These are phyloP conservation scores for Lachnellula subtilissima DNA, from an alignment of 2,329 filamentous ascomycete genomes.

Conservation along the genomic window DNA sequence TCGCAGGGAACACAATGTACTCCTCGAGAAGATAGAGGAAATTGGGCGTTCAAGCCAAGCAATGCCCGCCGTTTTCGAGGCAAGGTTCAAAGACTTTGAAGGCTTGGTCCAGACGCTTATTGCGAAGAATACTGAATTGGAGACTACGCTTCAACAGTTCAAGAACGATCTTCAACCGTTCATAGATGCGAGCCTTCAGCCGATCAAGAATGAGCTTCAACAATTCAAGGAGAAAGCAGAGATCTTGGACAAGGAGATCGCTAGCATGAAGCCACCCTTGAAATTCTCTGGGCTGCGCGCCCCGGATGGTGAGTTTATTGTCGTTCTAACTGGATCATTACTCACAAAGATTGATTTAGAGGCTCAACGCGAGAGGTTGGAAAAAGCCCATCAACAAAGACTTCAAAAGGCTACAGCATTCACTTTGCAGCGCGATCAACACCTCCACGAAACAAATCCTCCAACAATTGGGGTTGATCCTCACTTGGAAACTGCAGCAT, in stretches of 20 bases:
- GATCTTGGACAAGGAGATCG: background rate
- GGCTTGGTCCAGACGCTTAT: background rate
- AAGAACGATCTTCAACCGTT: too few relatives aligned
- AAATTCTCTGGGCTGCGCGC: too few relatives aligned
- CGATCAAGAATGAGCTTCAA: background rate
- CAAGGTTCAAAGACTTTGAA: constrained; percentile 8
- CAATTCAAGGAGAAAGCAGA: background rate
- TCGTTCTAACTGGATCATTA: too few relatives aligned
- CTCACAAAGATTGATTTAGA: too few relatives aligned
- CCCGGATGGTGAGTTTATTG: too few relatives aligned
- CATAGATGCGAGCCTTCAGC: background rate
- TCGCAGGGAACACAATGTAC: constrained; percentile 21
- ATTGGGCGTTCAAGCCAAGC: constrained; percentile 2
- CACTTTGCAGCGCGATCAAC: too few relatives aligned
- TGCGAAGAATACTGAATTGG: background rate
- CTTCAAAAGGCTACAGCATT: too few relatives aligned
- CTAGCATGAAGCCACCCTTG: background rate
- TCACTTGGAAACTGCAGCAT: too few relatives aligned
- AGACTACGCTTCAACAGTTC: background rate
- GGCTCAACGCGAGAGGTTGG: too few relatives aligned
- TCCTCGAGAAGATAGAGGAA: constrained; percentile 16
- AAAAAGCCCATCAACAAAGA: too few relatives aligned
- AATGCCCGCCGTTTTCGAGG: constrained; percentile 2
- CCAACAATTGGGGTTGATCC: too few relatives aligned
- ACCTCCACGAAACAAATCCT: too few relatives aligned